These are phyloP conservation scores for Hanseniaspora jakobsenii DNA, from an alignment of 805 yeast genomes.

Conservation along the genomic window DNA sequence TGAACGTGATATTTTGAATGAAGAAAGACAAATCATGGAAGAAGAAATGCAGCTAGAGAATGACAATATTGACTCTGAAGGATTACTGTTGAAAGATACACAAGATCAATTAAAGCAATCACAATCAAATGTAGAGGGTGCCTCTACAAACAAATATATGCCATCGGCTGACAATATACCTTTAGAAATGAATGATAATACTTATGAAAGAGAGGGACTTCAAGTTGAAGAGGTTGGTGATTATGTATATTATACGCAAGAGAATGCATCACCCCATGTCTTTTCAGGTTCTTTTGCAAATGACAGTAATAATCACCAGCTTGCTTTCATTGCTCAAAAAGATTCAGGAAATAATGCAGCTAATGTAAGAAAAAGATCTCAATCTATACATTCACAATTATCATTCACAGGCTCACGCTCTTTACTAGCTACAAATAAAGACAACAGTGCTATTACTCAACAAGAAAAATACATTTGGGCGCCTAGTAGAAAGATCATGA, in stretches of 20 bases:
- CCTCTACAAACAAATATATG: no score
- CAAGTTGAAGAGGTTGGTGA: conserved; percentile 22
- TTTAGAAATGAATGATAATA: no score
- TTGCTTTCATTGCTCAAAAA: no score
- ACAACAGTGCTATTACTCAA: not conserved
- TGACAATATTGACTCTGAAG: conserved; percentile 17
- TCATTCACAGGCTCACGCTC: not conserved
- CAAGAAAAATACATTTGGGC: conserved; percentile 30
- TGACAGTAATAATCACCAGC: no score
- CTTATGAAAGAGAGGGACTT: conserved; percentile 17
- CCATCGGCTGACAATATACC: no score
- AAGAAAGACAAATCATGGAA: conserved; percentile 15
- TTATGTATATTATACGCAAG: conserved; percentile 7
- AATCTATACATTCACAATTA: conserved; percentile 10
- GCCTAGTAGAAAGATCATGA: conserved; percentile 32
- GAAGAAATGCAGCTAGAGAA: conserved; percentile 19
- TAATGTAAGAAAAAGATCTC: conserved; percentile 8
- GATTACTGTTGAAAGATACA: no score
- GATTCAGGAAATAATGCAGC: no score
- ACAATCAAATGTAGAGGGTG: not conserved
- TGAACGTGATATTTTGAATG: conserved; percentile 15
- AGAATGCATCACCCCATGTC: not conserved
- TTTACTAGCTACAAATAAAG: not conserved
- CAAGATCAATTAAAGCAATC: no score
- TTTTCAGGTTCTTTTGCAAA: no score